phyloP scores from a whole-genome alignment of 805 yeast species.

The Crinitomyces ghanaensis region DNA sequence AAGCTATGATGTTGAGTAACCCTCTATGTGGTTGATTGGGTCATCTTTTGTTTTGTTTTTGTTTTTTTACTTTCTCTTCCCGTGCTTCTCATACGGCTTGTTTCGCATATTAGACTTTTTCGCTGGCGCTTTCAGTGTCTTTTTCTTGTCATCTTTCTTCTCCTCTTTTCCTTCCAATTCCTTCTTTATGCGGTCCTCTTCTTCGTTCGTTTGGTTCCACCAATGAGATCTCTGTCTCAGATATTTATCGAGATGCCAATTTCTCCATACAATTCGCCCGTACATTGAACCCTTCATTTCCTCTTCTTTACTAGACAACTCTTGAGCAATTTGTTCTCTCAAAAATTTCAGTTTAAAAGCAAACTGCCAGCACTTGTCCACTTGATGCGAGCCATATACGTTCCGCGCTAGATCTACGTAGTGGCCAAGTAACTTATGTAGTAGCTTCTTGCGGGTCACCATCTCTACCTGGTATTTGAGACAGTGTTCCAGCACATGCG shows the following conservation, averaged over 20 bases:
- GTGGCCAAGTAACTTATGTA: slow-evolving; percentile 49
- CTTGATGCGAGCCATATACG: slow-evolving; percentile 83
- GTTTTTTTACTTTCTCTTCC: no score
- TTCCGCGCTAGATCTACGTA: slow-evolving; percentile 59
- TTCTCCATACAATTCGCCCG: slow-evolving; percentile 89
- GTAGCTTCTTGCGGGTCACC: slow-evolving; percentile 52
- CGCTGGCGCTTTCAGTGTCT: no score
- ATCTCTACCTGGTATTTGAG: slow-evolving; percentile 36
- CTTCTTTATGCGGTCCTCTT: no score
- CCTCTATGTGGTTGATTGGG: no score
- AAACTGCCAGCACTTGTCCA: slow-evolving; percentile 75
- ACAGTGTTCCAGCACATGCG: slow-evolving; percentile 71
- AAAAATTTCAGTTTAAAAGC: slow-evolving; percentile 67
- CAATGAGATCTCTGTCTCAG: slow-evolving; percentile 68
- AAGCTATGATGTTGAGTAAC: no score
- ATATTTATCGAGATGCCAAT: slow-evolving; percentile 82
- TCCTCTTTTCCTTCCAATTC: no score
- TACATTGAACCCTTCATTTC: slow-evolving; percentile 74
- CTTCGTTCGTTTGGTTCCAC: slow-evolving; percentile 38
- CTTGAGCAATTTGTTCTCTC: slow-evolving; percentile 75
- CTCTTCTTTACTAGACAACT: slow-evolving; percentile 44
- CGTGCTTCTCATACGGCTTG: no score
- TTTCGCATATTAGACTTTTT: no score
- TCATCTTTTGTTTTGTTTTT: no score
- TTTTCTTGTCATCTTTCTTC: no score